A percentile compares a stretch with the other conserved stretches of the same genome.
Evolutionary conservation across 2,329 filamentous ascomycete species (phyloP).

Genomic region (Hymenotorrendiella dingleyae): DNA sequence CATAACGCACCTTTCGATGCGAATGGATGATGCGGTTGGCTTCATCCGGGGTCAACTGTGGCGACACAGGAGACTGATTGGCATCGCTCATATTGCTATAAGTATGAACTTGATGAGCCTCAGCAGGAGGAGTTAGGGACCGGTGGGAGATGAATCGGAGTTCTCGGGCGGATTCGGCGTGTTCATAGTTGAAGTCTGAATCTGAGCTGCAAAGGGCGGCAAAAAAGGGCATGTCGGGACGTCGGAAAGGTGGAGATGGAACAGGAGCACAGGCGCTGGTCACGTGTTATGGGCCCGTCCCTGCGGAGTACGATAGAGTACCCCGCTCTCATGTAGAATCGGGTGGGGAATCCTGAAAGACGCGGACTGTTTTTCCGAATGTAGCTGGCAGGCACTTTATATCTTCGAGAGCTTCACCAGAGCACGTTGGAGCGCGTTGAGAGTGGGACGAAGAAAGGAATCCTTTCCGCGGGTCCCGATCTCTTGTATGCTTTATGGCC

Average conservation of each 20-base stretch:
- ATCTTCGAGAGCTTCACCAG: too few relatives aligned
- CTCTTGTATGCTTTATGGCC: too few relatives aligned
- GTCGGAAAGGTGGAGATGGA: neutral
- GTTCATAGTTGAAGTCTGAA: neutral
- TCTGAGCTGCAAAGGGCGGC: neutral
- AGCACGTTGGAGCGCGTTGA: too few relatives aligned
- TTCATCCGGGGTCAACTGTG: constrained; percentile 44
- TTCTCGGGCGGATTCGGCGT: neutral
- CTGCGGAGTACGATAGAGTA: too few relatives aligned
- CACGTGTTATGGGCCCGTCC: neutral
- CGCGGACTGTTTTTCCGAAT: too few relatives aligned
- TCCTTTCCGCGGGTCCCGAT: too few relatives aligned
- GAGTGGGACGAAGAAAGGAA: too few relatives aligned
- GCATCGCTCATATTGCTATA: constrained; percentile 8
- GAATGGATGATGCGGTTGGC: constrained; percentile 64
- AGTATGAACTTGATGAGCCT: neutral
- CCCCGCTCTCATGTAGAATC: too few relatives aligned
- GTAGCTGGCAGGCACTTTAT: too few relatives aligned
- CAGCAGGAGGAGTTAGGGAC: neutral
- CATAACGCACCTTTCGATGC: constrained; percentile 63
- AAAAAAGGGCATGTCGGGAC: neutral
- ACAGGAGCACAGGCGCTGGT: too few relatives aligned
- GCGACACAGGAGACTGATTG: constrained; percentile 7
- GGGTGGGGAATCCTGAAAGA: too few relatives aligned
- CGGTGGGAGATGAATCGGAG: neutral